These are phyloP conservation scores for Toxoplasma gondii DNA, from an alignment of 169 alveolate genomes.

Conservation along the genomic window DNA sequence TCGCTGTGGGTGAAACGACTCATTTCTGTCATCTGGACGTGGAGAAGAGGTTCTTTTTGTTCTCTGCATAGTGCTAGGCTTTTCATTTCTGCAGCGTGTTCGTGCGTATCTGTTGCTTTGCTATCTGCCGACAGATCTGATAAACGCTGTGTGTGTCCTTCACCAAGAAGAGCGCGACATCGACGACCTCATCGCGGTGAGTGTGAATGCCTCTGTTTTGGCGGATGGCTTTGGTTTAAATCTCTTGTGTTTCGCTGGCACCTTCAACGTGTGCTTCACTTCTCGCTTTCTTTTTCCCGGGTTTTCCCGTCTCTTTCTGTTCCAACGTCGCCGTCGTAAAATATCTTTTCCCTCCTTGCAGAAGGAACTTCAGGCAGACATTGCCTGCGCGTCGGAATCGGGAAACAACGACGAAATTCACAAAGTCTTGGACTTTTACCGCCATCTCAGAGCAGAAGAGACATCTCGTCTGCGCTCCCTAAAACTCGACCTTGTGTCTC, in stretches of 20 bases:
- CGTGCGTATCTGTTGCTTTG: no score
- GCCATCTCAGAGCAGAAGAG: neutral
- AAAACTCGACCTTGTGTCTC: constrained; percentile 18
- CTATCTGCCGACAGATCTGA: constrained; percentile 1
- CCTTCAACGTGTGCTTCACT: neutral
- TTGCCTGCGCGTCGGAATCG: neutral
- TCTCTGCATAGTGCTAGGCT: no score
- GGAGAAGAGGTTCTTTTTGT: no score
- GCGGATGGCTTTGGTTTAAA: neutral
- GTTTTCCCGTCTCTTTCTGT: neutral
- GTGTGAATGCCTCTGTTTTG: neutral
- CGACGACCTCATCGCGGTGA: constrained; percentile 35
- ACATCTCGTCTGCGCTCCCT: neutral
- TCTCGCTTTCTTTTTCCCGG: neutral
- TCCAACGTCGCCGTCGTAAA: neutral
- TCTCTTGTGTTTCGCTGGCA: no score
- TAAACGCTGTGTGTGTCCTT: constrained; percentile 1
- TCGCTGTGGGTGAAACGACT: no score
- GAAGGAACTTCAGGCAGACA: constrained; percentile 3
- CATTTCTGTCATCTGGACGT: no score
- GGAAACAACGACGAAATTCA: neutral
- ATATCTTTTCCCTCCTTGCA: neutral
- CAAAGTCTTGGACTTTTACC: constrained; percentile 8
- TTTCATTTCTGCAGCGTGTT: no score
- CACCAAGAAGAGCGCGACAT: constrained; percentile 10